Evolutionary conservation across 768 basidiomycete species (phyloP).

Genomic region (Boletus vermiculosoides): DNA sequence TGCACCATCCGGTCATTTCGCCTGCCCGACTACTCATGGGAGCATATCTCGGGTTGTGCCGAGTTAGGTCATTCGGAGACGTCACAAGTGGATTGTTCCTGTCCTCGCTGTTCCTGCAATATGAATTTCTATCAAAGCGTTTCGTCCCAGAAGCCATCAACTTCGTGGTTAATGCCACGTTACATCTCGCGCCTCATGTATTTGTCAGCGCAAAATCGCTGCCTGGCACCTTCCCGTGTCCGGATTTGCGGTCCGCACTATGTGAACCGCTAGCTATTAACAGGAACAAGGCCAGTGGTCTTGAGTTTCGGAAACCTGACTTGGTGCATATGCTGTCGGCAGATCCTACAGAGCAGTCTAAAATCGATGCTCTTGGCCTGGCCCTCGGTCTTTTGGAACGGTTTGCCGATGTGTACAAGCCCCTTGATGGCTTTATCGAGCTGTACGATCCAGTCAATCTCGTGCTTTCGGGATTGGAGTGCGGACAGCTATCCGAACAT

Average conservation of each 20-base stretch:
- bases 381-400: slow-evolving; percentile 61
- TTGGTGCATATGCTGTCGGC: slow-evolving; percentile 43
- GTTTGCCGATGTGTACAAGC: slow-evolving; percentile 75
- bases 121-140: slow-evolving; percentile 80
- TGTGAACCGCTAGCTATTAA: slow-evolving; percentile 42
- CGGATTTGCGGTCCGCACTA: slow-evolving; percentile 59
- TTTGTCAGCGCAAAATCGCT: slow-evolving; percentile 46
- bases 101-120: slow-evolving; percentile 81
- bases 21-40: slow-evolving; percentile 87
- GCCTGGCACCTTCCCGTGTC: slow-evolving; percentile 70
- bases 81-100: slow-evolving; percentile 86
- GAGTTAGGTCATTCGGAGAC: slow-evolving; percentile 73
- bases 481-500: slow-evolving; percentile 43
- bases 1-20: slow-evolving; percentile 85
- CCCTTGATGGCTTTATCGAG: slow-evolving; percentile 81
- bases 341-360: slow-evolving; percentile 53
- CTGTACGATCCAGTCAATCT: slow-evolving; percentile 67
- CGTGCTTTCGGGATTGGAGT: slow-evolving; percentile 55
- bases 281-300: slow-evolving; percentile 39
- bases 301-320: slow-evolving; percentile 45
- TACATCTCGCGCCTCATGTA: slow-evolving; percentile 69
- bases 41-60: slow-evolving; percentile 82
- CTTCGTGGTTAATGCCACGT: slow-evolving; percentile 68
- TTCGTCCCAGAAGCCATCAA: slow-evolving; percentile 87
- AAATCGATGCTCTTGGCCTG: slow-evolving; percentile 67